Conservation (phyloP, 768 basidiomycete genomes). For the Boletus vinaceobasis region DNA sequence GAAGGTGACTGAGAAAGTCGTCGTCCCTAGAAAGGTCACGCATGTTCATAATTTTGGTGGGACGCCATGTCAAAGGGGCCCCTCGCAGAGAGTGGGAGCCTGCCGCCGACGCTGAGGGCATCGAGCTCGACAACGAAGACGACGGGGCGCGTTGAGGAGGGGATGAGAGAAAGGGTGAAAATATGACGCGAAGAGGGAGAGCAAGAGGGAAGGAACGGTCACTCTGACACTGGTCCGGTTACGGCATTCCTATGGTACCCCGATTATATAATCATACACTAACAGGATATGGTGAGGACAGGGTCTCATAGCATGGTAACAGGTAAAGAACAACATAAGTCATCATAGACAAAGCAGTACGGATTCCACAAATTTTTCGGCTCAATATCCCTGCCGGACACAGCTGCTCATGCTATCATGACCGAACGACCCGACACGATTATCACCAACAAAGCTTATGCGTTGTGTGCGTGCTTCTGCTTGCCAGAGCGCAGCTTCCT, state of each 20-base stretch:
- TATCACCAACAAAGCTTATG: constrained; percentile 23
- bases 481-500: constrained; percentile 91
- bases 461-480: constrained; percentile 81
- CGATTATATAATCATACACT: constrained; percentile 22
- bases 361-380: neutral
- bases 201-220: constrained; percentile 24
- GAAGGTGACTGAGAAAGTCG: constrained; percentile 85
- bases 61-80: constrained; percentile 57
- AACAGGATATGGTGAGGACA: neutral
- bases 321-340: neutral
- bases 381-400: neutral
- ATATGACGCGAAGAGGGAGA: constrained; percentile 33
- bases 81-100: constrained; percentile 22
- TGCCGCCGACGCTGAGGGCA: constrained; percentile 30
- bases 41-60: constrained; percentile 89
- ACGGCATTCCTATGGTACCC: constrained; percentile 22
- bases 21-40: constrained; percentile 87
- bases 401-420: neutral
- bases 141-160: constrained; percentile 20
- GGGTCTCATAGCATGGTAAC: constrained; percentile 3
- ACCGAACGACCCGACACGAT: neutral
- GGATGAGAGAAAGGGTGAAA: constrained; percentile 15
- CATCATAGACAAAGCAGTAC: neutral
- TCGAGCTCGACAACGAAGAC: constrained; percentile 28
- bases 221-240: constrained; percentile 29